Evolutionary conservation across 495 filamentous ascomycete genomes (phyloP).

Genomic region (Aspergillus affinis): DNA sequence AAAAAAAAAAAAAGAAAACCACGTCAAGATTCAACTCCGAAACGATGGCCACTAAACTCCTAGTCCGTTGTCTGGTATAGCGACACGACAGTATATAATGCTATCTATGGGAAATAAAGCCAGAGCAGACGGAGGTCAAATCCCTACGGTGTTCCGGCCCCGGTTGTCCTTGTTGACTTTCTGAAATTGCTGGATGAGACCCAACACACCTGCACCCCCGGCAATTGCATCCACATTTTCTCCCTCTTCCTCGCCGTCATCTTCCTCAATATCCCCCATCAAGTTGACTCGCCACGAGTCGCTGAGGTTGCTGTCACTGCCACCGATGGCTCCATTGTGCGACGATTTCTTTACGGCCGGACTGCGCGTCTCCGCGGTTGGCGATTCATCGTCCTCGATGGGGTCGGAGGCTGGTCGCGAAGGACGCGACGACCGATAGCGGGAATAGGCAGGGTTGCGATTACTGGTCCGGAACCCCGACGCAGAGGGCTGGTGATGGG

Average conservation of each 20-base stretch:
- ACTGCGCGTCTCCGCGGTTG: conserved; percentile 24
- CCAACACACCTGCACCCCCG: conserved; percentile 64
- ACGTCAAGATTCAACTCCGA: not conserved
- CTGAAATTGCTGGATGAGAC: conserved; percentile 87
- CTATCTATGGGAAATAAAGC: not conserved
- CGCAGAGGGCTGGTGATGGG: conserved; percentile 76
- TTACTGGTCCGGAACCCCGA: conserved; percentile 48
- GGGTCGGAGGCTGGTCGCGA: conserved; percentile 33
- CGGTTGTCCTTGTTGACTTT: conserved; percentile 72
- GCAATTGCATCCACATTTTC: conserved; percentile 52
- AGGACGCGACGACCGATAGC: conserved; percentile 46
- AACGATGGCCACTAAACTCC: not conserved
- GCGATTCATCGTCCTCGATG: conserved; percentile 44
- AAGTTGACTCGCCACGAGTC: conserved; percentile 65
- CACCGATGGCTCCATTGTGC: conserved; percentile 37
- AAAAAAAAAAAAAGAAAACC: not conserved
- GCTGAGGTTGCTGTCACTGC: conserved; percentile 57
- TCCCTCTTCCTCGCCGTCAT: conserved; percentile 46
- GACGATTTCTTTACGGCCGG: conserved; percentile 26
- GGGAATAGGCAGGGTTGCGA: conserved; percentile 49
- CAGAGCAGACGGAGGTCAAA: conserved; percentile 17
- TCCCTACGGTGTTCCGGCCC: conserved; percentile 38
- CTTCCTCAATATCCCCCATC: conserved; percentile 44
- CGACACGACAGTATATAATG: not conserved
- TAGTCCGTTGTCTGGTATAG: not conserved